phyloP scores from a whole-genome alignment of 2,329 filamentous ascomycete genomes.

The Colletotrichum godetiae region DNA sequence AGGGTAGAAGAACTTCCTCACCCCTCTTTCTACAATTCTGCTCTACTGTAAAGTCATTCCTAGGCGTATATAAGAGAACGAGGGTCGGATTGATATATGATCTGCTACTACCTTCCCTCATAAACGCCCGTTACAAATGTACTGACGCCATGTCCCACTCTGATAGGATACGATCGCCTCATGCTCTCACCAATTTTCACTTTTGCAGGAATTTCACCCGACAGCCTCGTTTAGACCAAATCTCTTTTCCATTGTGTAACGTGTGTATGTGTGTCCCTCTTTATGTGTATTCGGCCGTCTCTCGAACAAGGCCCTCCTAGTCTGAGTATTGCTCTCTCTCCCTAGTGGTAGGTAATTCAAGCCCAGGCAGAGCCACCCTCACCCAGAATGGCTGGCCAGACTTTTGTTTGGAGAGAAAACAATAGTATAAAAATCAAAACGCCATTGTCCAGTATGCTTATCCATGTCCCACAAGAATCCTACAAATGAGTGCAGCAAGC shows the following conservation, averaged over 20 bases:
- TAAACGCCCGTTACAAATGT: too few relatives aligned
- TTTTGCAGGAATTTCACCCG: constrained; percentile 16
- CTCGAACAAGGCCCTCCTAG: neutral
- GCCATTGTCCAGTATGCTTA: constrained; percentile 29
- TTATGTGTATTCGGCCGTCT: neutral
- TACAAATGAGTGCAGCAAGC: constrained; percentile 1
- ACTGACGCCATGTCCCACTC: too few relatives aligned
- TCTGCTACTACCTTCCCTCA: too few relatives aligned
- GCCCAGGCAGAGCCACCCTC: neutral
- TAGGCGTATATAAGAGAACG: too few relatives aligned
- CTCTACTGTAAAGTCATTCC: too few relatives aligned
- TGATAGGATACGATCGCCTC: too few relatives aligned
- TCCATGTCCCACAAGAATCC: neutral
- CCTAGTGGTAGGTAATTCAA: neutral
- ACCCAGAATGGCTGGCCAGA: neutral
- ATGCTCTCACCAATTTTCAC: neutral
- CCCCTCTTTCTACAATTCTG: too few relatives aligned
- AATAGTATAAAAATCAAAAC: constrained; percentile 11
- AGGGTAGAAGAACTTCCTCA: too few relatives aligned
- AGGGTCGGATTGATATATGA: too few relatives aligned
- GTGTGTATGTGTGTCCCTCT: neutral
- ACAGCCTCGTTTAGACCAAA: constrained; percentile 3
- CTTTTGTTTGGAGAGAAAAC: neutral
- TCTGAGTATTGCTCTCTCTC: neutral
- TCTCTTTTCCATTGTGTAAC: constrained; percentile 4